Percentiles rank a stretch among this genome's conserved stretches.
phyloP scores from a whole-genome alignment of 305 asterid genomes.

The Rubia balearica region DNA sequence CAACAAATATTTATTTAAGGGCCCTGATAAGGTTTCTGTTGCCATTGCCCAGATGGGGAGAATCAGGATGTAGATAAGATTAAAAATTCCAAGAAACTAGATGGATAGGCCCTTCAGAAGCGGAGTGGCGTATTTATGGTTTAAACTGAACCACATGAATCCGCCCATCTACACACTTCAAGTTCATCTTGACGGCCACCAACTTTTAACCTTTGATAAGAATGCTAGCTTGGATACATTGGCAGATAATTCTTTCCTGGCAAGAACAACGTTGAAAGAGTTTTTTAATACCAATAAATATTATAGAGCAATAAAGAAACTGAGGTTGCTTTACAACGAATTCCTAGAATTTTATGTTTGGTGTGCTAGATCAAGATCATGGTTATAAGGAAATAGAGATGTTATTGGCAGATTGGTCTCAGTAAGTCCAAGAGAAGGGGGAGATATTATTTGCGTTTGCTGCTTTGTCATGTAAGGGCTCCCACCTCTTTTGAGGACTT shows the following conservation, averaged over 20 bases:
- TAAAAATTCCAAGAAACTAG: not conserved
- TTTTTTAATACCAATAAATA: not conserved
- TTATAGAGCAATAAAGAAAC: not conserved
- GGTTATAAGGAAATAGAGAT: not conserved
- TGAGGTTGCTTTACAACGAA: not conserved
- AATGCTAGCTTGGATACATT: not conserved
- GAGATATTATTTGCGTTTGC: not conserved
- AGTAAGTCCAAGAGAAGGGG: not conserved
- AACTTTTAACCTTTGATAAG: not conserved
- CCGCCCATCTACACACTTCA: not conserved
- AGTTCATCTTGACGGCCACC: not conserved
- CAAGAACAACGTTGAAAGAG: not conserved
- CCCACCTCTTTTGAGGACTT: constrained; percentile 4
- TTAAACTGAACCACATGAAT: not conserved
- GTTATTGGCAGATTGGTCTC: not conserved
- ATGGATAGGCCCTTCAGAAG: not conserved
- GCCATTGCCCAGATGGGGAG: not conserved
- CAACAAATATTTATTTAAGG: not conserved
- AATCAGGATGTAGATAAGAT: not conserved
- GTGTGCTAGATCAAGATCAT: not conserved
- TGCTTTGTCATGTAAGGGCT: not conserved
- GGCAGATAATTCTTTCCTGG: not conserved
- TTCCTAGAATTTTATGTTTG: constrained; percentile 3
- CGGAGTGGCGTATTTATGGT: not conserved
- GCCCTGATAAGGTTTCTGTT: not conserved